Evolutionary conservation across 306 rosid species (phyloP), one percentile per base, ranked within the genome.

Genomic region (Pyrus pyrifolia): DNA sequence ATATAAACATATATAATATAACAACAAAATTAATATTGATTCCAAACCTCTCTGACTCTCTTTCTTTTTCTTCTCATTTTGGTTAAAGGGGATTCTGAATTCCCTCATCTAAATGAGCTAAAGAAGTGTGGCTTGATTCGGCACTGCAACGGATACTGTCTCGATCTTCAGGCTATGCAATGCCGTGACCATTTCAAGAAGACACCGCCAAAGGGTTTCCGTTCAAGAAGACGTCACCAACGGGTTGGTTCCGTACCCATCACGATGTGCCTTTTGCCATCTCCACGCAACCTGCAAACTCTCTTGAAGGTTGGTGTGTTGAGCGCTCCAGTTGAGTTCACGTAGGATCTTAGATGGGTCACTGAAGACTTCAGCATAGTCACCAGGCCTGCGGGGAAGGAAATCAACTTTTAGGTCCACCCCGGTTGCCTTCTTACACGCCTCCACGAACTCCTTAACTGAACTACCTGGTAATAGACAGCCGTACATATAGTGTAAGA

Each of bases 381-480:
- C 99, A 1, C 99, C 99, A 0, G 99, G 97, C n/a, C 99, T 87
- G 13, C 98, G 96, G 1, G 95, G 88, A 57, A 95, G 97, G 75
- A 68, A 88, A 35, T 92, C 97, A 14, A 95, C 90, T 78, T 92
- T 91, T 76, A 95, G 87, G 75, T 89, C 82, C 19, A 73, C 90
- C 4, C 98, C 98, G 1, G 98, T 92, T 19, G 98, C 99, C 82
- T 88, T 89, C 79, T 89, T 95, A 79, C 99, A 95, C 6, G 99
- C 99, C 81, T 89, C 86, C 67, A 95, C 99, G 70, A 95, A 92
- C 83, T 95, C 99, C 81, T 88, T 90, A 45, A 95, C 98, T 5
- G 99, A 95, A 71, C 96, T 88, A 73, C 97, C 98, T 93, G 89
- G 57, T 78, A 67, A 75, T 62, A 15, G 60, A 44, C n/a, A 82